Percentiles rank a stretch among this genome's conserved stretches.
Evolutionary conservation across 2,329 filamentous ascomycete species (phyloP).

Genomic region (Pestalotiopsis sp.): DNA sequence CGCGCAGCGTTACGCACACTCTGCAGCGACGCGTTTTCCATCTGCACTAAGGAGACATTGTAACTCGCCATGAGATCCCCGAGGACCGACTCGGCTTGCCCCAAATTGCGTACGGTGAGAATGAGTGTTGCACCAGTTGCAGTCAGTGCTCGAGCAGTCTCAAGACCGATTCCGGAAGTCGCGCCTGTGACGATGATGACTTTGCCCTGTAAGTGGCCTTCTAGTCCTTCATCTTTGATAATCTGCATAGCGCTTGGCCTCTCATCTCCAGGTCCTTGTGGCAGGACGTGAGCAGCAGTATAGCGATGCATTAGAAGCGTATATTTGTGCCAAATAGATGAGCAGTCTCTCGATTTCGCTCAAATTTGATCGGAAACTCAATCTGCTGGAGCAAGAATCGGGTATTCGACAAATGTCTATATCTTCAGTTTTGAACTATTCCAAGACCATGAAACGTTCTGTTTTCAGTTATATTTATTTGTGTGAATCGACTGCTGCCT

Average conservation of each 20-base stretch:
- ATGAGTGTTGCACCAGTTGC: conserved; percentile 20
- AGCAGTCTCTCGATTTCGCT: background rate
- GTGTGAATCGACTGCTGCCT: no score
- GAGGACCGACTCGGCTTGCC: conserved; percentile 14
- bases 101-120: conserved; percentile 16
- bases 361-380: no score
- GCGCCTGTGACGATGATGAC: conserved; percentile 19
- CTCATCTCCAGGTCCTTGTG: conserved; percentile 19
- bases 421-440: no score
- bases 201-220: background rate
- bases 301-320: conserved; percentile 8
- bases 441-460: no score
- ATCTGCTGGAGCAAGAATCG: no score
- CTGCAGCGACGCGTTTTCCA: background rate
- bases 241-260: conserved; percentile 18
- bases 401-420: no score
- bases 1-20: background rate
- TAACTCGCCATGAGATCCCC: conserved; percentile 3
- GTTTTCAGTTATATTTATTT: no score
- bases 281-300: conserved; percentile 12
- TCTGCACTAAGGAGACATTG: conserved; percentile 7
- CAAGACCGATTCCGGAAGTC: conserved; percentile 18
- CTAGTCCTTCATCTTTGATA: background rate
- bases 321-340: no score
- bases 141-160: conserved; percentile 15